These are phyloP conservation scores for Striga hermonthica DNA, from an alignment of 305 asterid species.

Conservation along the genomic window DNA sequence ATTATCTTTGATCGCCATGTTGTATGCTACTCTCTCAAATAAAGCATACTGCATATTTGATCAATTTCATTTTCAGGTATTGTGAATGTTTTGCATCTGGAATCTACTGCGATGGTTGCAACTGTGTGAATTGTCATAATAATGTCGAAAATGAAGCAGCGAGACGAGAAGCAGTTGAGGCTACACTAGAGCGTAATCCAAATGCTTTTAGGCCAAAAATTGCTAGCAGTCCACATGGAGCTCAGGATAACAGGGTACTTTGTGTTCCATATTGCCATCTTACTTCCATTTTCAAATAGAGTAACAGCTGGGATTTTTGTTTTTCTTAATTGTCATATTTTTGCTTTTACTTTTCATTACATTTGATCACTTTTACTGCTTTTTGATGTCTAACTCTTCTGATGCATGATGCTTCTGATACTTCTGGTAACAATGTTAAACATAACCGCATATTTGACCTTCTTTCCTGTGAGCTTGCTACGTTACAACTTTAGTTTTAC, in stretches of 20 bases:
- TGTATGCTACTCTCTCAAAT: slow-evolving; percentile 13
- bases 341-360: neutral
- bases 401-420: slow-evolving; percentile 15
- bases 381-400: slow-evolving; percentile 15
- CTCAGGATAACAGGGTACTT: slow-evolving; percentile 73
- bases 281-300: slow-evolving; percentile 20
- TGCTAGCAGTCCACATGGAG: slow-evolving; percentile 90
- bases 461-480: slow-evolving; percentile 4
- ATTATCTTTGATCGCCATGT: slow-evolving; percentile 6
- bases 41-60: slow-evolving; percentile 27
- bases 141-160: slow-evolving; percentile 83
- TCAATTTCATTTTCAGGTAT: slow-evolving; percentile 54
- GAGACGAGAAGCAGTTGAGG: slow-evolving; percentile 90
- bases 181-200: slow-evolving; percentile 92
- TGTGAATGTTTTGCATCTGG: slow-evolving; percentile 99
- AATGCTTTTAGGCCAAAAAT: slow-evolving; percentile 96
- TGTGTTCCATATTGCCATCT: slow-evolving; percentile 26
- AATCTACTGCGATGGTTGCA: slow-evolving; percentile 87
- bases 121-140: slow-evolving; percentile 85
- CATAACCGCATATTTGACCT: slow-evolving; percentile 21
- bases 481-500: neutral
- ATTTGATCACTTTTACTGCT: slow-evolving; percentile 10
- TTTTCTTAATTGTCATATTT: neutral
- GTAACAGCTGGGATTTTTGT: slow-evolving; percentile 12
- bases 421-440: slow-evolving; percentile 7